Evolutionary conservation across 2,329 filamentous ascomycete genomes (phyloP), one percentile per base, ranked within the genome.

Genomic region (Phialophora tarda): DNA sequence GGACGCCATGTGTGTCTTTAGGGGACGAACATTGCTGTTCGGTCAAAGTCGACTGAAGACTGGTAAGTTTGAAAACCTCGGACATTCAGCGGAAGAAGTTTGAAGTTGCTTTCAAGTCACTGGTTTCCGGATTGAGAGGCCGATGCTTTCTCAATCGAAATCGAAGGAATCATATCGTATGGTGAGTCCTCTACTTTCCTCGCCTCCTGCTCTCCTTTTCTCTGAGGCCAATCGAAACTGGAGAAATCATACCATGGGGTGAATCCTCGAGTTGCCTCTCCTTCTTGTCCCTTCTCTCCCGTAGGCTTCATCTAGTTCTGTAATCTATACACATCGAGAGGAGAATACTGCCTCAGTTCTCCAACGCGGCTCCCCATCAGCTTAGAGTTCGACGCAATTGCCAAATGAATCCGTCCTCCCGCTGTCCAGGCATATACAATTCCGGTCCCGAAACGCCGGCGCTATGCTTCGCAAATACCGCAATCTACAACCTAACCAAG

Each of bases 381-480:
- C 24, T 17, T 17, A 4, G 28, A 55, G 26, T n/a, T 7, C 7
- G 7, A 44, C 17, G 38, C 17, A 41, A 21, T 44, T 17, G 38
- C 38, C 14, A 44, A 44, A 44, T n/a, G 23, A 44, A 44, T 54
- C 48, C 28, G 38, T 21, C 23, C 32, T 17, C 53, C 2, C 17
- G 14, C 28, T 56, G 28, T n/a, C 28, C 53, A 12, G 4, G 10
- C 23, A 41, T 41, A n/a, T 41, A 41, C 56, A 47, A n/a, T 17
- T 17, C 41, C 57, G n/a, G 14, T 59, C 8, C 48, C 11, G n/a
- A 34, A 65, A 68, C 66, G 59, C 66, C 66, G 38, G 55, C 66
- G 66, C 66, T 68, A 65, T 68, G 66, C 63, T n/a, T 32, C 24
- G 48, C 38, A 63, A 28, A 38, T 28, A 28, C 21, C 12, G 21